phyloP scores from a whole-genome alignment of 148 eudicot genomes.

The Linanthus parryae region DNA sequence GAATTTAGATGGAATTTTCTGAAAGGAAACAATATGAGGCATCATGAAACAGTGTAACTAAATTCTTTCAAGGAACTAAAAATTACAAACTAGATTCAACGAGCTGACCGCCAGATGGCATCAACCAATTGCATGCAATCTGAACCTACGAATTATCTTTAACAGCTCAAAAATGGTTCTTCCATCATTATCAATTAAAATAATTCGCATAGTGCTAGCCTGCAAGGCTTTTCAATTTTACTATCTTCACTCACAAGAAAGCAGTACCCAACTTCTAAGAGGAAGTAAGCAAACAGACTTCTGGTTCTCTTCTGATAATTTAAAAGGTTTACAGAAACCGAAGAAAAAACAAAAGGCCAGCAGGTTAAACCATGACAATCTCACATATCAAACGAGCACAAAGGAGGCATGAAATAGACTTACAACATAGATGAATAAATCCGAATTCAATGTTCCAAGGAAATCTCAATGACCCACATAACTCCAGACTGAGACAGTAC shows the following conservation, averaged over 20 bases:
- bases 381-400: neutral
- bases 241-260: neutral
- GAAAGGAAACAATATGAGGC: conserved; percentile 13
- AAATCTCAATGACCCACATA: too few relatives aligned
- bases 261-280: neutral
- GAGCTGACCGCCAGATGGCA: neutral
- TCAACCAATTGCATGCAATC: conserved; percentile 2
- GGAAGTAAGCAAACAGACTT: neutral
- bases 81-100: neutral
- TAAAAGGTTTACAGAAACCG: neutral
- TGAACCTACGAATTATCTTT: neutral
- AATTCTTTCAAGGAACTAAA: neutral
- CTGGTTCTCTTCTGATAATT: neutral
- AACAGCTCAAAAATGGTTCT: neutral
- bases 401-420: neutral
- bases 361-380: neutral
- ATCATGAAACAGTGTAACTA: neutral
- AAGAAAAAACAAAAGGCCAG: neutral
- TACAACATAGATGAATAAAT: too few relatives aligned
- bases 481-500: too few relatives aligned
- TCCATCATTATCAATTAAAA: neutral
- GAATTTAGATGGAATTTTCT: conserved; percentile 74
- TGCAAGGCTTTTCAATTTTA: neutral
- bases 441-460: too few relatives aligned
- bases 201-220: neutral